A percentile compares a stretch with the other conserved stretches of the same genome.
phyloP scores from a whole-genome alignment of 2,329 filamentous ascomycete species.

The Erysiphe pulchra region DNA sequence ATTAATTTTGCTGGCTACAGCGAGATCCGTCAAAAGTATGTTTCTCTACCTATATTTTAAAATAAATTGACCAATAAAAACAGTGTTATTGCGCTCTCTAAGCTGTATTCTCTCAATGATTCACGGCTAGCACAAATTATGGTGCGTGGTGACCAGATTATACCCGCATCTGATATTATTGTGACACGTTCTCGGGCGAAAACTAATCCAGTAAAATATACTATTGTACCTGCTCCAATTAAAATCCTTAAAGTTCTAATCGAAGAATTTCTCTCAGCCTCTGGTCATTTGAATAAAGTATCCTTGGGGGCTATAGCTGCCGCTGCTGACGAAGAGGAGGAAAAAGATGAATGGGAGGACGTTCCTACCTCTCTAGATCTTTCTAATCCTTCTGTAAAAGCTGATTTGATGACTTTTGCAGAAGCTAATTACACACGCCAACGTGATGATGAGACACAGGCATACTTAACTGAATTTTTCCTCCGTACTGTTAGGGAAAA shows the following conservation, averaged over 20 bases:
- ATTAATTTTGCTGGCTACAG: conserved; percentile 96
- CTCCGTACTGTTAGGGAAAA: conserved; percentile 16
- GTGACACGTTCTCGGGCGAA: conserved; percentile 83
- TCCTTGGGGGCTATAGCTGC: conserved; percentile 32
- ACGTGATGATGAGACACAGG: conserved; percentile 75
- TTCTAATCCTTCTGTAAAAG: conserved; percentile 38
- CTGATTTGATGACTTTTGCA: conserved; percentile 56
- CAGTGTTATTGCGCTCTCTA: conserved; percentile 77
- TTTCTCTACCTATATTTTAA: conserved; percentile 3
- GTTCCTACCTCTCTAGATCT: conserved; percentile 54
- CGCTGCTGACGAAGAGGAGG: conserved; percentile 30
- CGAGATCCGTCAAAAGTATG: conserved; percentile 85
- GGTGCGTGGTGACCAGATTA: conserved; percentile 80
- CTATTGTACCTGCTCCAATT: conserved; percentile 60
- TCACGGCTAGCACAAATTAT: conserved; percentile 49
- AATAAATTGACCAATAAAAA: conserved; percentile 11
- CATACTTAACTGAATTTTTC: conserved; percentile 67
- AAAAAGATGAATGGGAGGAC: conserved; percentile 77
- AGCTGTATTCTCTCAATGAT: conserved; percentile 72
- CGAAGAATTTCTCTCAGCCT: conserved; percentile 66
- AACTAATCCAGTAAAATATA: conserved; percentile 68
- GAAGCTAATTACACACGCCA: conserved; percentile 29
- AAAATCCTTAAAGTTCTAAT: conserved; percentile 95
- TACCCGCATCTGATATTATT: conserved; percentile 55
- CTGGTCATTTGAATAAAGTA: conserved; percentile 34